Conservation (phyloP, 306 rosid genomes). For the Acacia crassicarpa region DNA sequence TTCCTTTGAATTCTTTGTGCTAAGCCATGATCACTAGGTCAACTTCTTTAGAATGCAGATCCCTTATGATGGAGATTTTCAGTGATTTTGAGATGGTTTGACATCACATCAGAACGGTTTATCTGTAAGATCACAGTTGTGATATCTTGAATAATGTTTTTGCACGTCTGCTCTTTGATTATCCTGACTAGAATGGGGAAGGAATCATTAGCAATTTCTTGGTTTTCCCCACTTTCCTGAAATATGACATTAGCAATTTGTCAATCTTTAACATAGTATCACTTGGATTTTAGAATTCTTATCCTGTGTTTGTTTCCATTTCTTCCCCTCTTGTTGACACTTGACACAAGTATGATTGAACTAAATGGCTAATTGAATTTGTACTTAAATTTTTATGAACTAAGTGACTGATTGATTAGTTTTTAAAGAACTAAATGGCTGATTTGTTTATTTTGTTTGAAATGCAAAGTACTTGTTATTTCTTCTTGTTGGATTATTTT, state of each 20-base stretch:
- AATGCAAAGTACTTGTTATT: no score
- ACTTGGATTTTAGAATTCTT: not conserved
- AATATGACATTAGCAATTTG: not conserved
- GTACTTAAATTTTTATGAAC: no score
- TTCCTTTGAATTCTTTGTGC: not conserved
- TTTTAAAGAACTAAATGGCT: no score
- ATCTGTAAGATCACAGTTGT: not conserved
- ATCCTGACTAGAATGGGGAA: not conserved
- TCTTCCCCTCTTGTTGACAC: not conserved
- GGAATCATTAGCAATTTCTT: not conserved
- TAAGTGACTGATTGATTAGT: no score
- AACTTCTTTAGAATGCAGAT: not conserved
- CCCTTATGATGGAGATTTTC: not conserved
- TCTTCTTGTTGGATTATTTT: no score
- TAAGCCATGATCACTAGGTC: not conserved
- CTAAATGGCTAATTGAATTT: no score
- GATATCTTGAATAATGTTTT: not conserved
- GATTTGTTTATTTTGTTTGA: no score
- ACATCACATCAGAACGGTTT: not conserved
- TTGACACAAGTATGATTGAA: no score
- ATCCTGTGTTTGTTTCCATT: not conserved
- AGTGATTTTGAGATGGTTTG: not conserved
- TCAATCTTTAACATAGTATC: not conserved
- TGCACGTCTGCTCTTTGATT: not conserved
- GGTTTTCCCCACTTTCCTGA: not conserved